Evolutionary conservation across 1,284 basidiomycete species (phyloP).

Genomic region (Chiua sp.): DNA sequence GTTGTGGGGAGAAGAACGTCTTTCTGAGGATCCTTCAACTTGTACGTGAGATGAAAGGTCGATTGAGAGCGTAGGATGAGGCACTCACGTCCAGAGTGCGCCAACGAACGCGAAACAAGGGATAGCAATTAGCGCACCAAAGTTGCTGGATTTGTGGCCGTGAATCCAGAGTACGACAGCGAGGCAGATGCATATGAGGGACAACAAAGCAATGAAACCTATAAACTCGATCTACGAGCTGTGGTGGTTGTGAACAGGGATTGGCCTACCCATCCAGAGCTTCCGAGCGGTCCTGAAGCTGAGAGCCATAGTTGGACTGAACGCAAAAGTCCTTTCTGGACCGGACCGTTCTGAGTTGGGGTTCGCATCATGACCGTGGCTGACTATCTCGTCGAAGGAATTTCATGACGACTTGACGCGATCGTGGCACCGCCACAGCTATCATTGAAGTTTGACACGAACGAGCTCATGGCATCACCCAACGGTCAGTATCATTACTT

Average conservation of each 20-base stretch:
- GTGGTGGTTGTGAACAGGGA: background rate
- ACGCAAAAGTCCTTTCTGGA: background rate
- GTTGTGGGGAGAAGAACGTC: conserved; percentile 40
- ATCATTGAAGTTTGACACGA: background rate
- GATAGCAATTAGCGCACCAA: conserved; percentile 38
- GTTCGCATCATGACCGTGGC: conserved; percentile 13
- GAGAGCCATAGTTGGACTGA: conserved; percentile 23
- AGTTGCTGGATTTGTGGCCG: conserved; percentile 36
- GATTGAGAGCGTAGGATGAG: background rate
- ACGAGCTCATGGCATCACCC: conserved; percentile 23
- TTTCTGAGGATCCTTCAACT: conserved; percentile 36
- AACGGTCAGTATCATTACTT: conserved; percentile 12
- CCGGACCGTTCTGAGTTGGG: background rate
- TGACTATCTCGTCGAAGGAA: conserved; percentile 4
- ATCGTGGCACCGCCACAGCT: conserved; percentile 27
- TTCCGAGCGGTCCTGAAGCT: conserved; percentile 38
- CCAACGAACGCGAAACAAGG: conserved; percentile 31
- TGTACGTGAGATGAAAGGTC: conserved; percentile 3
- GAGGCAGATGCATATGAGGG: conserved; percentile 32
- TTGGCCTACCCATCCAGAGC: conserved; percentile 37
- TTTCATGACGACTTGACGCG: too few relatives aligned
- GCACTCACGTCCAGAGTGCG: conserved; percentile 37
- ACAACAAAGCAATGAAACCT: conserved; percentile 36
- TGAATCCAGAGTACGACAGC: conserved; percentile 35
- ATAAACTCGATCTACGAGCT: conserved; percentile 1